phyloP scores from a whole-genome alignment of 177 flowering plant species.

The Vitis hybrid region DNA sequence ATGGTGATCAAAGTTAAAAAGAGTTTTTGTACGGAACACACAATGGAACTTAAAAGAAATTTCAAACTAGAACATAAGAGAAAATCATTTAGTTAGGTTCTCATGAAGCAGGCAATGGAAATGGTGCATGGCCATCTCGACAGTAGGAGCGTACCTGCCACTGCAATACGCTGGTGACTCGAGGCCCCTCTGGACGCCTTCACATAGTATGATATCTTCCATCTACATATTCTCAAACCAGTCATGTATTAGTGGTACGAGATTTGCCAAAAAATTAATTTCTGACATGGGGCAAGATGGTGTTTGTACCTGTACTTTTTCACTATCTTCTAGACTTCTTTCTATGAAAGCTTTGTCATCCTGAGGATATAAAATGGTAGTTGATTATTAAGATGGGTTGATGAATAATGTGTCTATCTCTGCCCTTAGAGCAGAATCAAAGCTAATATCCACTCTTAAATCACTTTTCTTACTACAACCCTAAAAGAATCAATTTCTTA shows the following conservation, averaged over 20 bases:
- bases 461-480: no score
- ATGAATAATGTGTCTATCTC: not conserved
- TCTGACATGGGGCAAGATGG: no score
- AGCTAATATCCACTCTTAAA: no score
- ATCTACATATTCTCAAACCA: slow-evolving; percentile 33
- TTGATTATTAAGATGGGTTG: not conserved
- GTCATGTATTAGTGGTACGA: no score
- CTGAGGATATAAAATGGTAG: slow-evolving; percentile 28
- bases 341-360: slow-evolving; percentile 64
- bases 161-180: slow-evolving; percentile 76
- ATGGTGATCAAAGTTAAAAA: no score
- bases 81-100: slow-evolving; percentile 25
- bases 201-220: slow-evolving; percentile 77
- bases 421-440: not conserved
- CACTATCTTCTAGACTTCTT: slow-evolving; percentile 78
- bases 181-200: slow-evolving; percentile 81
- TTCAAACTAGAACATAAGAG: not conserved
- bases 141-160: slow-evolving; percentile 78
- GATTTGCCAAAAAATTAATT: not conserved
- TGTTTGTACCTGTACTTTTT: slow-evolving; percentile 64
- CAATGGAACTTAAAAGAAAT: no score
- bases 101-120: slow-evolving; percentile 61
- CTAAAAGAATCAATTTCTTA: no score
- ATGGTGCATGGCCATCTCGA: slow-evolving; percentile 89
- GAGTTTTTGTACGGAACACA: no score